Base-by-base conservation (phyloP, 2,329 filamentous ascomycete genomes). In the Coniochaeta ligniaria region DNA sequence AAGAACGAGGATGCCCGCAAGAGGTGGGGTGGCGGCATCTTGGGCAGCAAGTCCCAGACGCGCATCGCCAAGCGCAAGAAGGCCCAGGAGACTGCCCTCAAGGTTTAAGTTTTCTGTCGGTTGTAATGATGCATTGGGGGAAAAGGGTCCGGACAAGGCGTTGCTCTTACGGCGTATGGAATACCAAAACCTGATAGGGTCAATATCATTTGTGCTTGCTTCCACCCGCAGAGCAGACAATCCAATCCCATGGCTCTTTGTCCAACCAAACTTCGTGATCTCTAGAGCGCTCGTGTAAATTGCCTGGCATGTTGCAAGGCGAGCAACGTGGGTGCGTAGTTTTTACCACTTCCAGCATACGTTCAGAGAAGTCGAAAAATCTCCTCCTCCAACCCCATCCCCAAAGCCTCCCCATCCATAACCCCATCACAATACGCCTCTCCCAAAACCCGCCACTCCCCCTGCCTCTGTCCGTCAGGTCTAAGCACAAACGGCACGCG, bases 11-110 rank as follows among this genome's bases (percentile, higher is more conserved):
- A 92, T 76, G 80, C 85, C 73, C 90, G 92, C 80, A 88, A 90
- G 78, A 91, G 94, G 82, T 99, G 96, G 95, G 95, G 96, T 83
- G 95, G 95, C 86, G 96, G 96, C 80, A 97, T 99, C 83, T 97
- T 99, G 93, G 84, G 95, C 74, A 84, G 88, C 77, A 99, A 99
- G 91, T 93, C 95, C 75, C 87, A 86, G 80, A 85, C 84, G 80
- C 81, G 81, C 74, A 84, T 80, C 66, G 79, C 81, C 79, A 97
- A 96, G 90, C 92, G 91, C 85, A 86, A 89, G 81, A 97, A 97
- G 90, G 92, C 93, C 75, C 75, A 95, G 66, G 95, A 98, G 82
- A 81, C 80, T 75, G 93, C 95, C 77, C 92, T 97, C 87, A 98
- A 98, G 90, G 96, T 99, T 83, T 99, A 96, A 84, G 38, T 58